Evolutionary conservation across 768 basidiomycete species (phyloP), one percentile per base, ranked within the genome.

Genomic region (Cyclocybe cylindracea): DNA sequence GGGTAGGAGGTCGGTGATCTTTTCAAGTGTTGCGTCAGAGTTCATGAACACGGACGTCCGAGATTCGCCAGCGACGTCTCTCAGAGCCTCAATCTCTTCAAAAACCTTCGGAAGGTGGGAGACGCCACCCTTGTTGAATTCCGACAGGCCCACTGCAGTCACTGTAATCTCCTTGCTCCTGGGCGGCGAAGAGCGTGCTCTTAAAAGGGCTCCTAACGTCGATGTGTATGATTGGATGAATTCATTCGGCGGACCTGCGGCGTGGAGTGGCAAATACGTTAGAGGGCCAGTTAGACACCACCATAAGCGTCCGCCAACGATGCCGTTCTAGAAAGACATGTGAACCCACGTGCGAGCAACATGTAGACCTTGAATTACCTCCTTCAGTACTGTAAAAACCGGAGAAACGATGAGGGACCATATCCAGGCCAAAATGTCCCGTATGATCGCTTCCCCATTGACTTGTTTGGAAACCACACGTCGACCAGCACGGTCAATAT

Each of bases 181-280:
- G 7, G 34, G 18, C 16, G 48, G 35, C 10, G 44, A 36, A 16
- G 44, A 45, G 33, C 54, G 46, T 7, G 55, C 51, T 39, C 51
- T 50, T 42, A 60, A 40, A 9, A 54, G 48, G 10, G 51, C 49
- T 19, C 36, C 39, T 9, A 58, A 32, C 10, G 59, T 59, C 7
- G 59, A 53, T 8, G 55, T 58, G 39, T 60, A 61, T 5, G 59
- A 54, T 35, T 51, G 55, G 9, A 55, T 53, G 39, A 53, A 57
- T 5, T 10, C 19, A 29, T 40, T 50, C n/a, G 39, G 51, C 13
- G 55, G 54, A 39, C 58, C 53, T 24, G 55, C 58, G 10, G 61
- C 61, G 37, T 61, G 61, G 7, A 59, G n/a, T 32, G 61, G 58
- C 9, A 61, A 42, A 45, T 48, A 50, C 10, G 50, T 54, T 3